phyloP scores from a whole-genome alignment of 352 stramenopile genomes.

The Phytopythium aichiense region DNA sequence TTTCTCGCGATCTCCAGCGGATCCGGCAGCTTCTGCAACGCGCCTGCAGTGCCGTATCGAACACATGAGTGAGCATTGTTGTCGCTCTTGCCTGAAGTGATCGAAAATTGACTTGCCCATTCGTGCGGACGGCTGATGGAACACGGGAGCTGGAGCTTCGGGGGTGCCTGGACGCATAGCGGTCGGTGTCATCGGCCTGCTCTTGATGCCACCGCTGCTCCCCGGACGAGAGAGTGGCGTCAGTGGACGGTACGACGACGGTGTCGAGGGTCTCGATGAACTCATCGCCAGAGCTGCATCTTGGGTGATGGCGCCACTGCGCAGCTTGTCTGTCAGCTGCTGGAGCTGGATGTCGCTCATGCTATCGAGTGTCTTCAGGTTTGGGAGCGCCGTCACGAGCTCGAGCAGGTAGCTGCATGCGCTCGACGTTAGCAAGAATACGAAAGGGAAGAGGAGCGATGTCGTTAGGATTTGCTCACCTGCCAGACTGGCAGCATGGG shows the following conservation, averaged over 20 bases:
- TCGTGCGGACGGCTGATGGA: conserved; percentile 42
- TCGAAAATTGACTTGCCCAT: conserved; percentile 22
- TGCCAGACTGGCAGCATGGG: conserved; percentile 51
- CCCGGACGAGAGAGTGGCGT: conserved; percentile 11
- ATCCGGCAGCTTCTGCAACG: conserved; percentile 42
- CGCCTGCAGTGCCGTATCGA: conserved; percentile 15
- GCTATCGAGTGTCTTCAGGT: conserved; percentile 60
- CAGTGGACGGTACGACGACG: conserved; percentile 21
- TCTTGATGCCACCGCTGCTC: neutral
- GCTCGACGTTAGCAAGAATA: neutral
- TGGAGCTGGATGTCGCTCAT: conserved; percentile 47
- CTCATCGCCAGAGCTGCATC: conserved; percentile 22
- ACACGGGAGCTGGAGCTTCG: conserved; percentile 29
- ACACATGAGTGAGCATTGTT: neutral
- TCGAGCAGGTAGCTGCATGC: conserved; percentile 54
- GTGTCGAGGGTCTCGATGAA: conserved; percentile 30
- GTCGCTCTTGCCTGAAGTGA: neutral
- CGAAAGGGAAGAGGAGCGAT: neutral
- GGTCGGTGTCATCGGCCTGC: conserved; percentile 22
- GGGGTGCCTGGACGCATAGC: conserved; percentile 27
- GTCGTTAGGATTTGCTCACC: conserved; percentile 10
- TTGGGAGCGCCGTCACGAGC: conserved; percentile 30
- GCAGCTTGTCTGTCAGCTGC: conserved; percentile 36
- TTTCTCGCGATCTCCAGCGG: conserved; percentile 42
- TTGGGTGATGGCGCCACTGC: conserved; percentile 34